Base-by-base conservation (phyloP, 1,284 basidiomycete species). In the Austropuccinia psidii region DNA sequence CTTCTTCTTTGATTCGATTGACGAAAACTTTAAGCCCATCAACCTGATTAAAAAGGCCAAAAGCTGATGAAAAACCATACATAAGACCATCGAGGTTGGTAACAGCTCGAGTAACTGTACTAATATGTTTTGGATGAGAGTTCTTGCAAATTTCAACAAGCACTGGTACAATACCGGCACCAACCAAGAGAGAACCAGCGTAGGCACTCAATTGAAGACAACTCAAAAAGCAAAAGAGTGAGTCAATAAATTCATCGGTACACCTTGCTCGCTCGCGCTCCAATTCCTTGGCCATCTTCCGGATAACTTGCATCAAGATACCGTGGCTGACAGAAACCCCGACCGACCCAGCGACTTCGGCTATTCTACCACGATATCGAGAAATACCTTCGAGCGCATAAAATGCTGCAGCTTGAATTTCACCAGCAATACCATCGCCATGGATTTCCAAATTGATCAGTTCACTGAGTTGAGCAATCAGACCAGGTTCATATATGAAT, bases 261-360 rank as follows among this genome's bases (percentile, higher is more conserved):
- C 54, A 75, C 11, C 60, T 47, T 4, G 67, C 35, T 35, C 74
- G 57, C 29, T 79, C 78, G 15, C 74, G 68, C 24, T 77, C 75
- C 17, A 91, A 86, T 75, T 91, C 89, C 27, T 85, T 80, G 15
- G 91, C 86, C 29, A 90, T 88, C 81, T 88, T 89, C 73, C 91
- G 87, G 75, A 97, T 84, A 55, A 93, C 83, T 27, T 89, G 88
- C 89, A 97, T 91, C 39, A 98, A 82, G 58, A 93, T 89, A 17
- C 96, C 96, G 79, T 98, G 96, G 78, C 93, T 97, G 75, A 98
- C 92, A 64, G 93, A 93, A 21, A 93, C 94, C 79, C 96, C 96
- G 61, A 98, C 86, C 0, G 94, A 88, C 17, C 89, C 89, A 52
- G 98, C 83, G 35, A 97, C 92, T 79, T 98, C 95, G 76, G 88